Evolutionary conservation across 495 filamentous ascomycete species (phyloP), one percentile per base, ranked within the genome.

Genomic region (Amniculicola lignicola): DNA sequence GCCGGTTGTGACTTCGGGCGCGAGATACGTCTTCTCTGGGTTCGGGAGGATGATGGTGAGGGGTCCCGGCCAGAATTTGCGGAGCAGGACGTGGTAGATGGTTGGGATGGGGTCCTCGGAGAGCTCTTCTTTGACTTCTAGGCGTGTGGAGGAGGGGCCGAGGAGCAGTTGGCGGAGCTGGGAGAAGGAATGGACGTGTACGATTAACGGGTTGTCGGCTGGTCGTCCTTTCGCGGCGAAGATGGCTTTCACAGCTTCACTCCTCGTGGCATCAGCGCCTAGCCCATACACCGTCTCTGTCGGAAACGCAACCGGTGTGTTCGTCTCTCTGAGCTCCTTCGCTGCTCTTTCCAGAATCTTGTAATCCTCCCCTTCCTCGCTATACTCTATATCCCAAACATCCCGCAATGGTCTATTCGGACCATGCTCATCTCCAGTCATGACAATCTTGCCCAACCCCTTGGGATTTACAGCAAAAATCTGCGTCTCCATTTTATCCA

Each of bases 201-300:
- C 80, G 57, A 99, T 99, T 52, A 99, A 77, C 0, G 93, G 93
- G 66, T 99, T 99, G 69, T 99, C 93, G 4, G 82, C 83, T 14
- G 93, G 93, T 39, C 93, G 74, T 44, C 87, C 85, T 71, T 99
- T 99, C 6, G 90, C 90, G 14, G 77, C 74, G 70, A 90, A 99
- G 62, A 99, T 99, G 4, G 88, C 89, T 54, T 78, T 79, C n/a
- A 96, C 92, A n/a, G 92, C 86, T 31, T 70, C 74, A 58, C 79
- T 85, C 64, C 87, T 80, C 24, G 90, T 96, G 4, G 93, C 94
- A 74, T 97, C 93, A 16, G 92, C 93, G 42, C 90, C 93, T 12
- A 99, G 78, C 1, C 93, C 93, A 70, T 99, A 99, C 9, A 99
- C 93, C 4, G 93, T 99, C 72, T 99, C 93, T 0, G 94, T 99